Evolutionary conservation across 257 asterid genomes (phyloP).

Genomic region (Rehmannia glutinosa): DNA sequence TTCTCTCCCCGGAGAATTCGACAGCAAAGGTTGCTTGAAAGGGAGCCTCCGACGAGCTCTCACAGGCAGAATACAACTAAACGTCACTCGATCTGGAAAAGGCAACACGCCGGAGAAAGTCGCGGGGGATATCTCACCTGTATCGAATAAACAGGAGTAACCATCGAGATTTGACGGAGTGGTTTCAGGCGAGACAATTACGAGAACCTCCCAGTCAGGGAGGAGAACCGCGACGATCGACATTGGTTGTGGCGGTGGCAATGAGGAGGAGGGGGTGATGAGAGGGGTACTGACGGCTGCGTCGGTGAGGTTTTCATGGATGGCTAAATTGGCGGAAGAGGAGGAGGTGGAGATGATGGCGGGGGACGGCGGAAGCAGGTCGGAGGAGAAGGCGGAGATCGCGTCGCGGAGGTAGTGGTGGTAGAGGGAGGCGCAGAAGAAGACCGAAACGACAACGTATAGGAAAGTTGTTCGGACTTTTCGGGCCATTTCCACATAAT

Average conservation of each 20-base stretch:
- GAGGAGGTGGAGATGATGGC: slow-evolving; percentile 11
- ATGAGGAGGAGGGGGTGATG: not conserved
- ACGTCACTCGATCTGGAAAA: slow-evolving; percentile 54
- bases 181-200: slow-evolving; percentile 38
- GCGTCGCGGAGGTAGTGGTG: slow-evolving; percentile 48
- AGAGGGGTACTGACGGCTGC: not conserved
- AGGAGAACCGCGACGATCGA: slow-evolving; percentile 53
- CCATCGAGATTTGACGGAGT: slow-evolving; percentile 6
- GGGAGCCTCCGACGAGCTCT: slow-evolving; percentile 49
- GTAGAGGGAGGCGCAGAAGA: slow-evolving; percentile 49
- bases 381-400: slow-evolving; percentile 26
- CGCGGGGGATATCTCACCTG: slow-evolving; percentile 38
- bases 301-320: slow-evolving; percentile 24
- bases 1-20: not conserved
- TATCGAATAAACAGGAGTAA: slow-evolving; percentile 43
- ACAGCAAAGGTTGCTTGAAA: slow-evolving; percentile 47
- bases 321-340: slow-evolving; percentile 17
- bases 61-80: slow-evolving; percentile 44
- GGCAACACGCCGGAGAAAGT: slow-evolving; percentile 33
- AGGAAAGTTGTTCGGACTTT: slow-evolving; percentile 44
- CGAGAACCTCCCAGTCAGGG: slow-evolving; percentile 81
- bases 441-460: slow-evolving; percentile 37
- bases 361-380: slow-evolving; percentile 13
- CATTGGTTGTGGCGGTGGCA: not conserved
- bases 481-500: too few relatives aligned